These are phyloP conservation scores for Oryza meridionalis DNA, from an alignment of 176 grass and related monocot genomes.

Conservation along the genomic window DNA sequence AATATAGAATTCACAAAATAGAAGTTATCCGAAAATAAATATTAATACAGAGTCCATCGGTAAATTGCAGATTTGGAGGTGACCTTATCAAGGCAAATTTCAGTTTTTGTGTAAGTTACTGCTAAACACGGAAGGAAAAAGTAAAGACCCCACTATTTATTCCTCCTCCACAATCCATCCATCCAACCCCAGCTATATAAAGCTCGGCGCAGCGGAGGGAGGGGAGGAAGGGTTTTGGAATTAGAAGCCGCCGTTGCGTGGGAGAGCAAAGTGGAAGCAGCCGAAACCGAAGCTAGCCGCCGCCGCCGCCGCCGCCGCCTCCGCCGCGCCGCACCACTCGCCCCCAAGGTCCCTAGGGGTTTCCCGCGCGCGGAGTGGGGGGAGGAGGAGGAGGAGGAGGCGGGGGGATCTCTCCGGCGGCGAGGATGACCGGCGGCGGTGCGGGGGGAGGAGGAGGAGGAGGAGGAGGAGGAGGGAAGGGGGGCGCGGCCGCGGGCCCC, in stretches of 20 bases:
- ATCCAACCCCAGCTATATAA: constrained; percentile 47
- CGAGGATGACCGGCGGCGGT: constrained; percentile 53
- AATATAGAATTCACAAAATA: too few species aligned
- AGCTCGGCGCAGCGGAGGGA: constrained; percentile 19
- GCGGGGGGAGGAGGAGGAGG: constrained; percentile 34
- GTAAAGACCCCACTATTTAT: background rate
- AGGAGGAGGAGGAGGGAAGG: constrained; percentile 38
- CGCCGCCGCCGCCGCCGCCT: background rate
- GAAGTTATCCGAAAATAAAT: background rate
- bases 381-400: background rate
- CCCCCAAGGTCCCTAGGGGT: constrained; percentile 8
- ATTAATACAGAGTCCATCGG: background rate
- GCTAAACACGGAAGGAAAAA: constrained; percentile 18
- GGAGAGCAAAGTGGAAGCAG: constrained; percentile 54
- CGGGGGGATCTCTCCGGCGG: constrained; percentile 45
- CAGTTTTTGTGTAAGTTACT: background rate
- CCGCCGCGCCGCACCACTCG: background rate
- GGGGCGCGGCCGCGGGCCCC: constrained; percentile 36
- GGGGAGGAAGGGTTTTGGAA: constrained; percentile 65
- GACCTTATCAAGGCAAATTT: background rate
- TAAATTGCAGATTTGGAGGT: background rate
- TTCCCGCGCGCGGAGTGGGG: constrained; percentile 15
- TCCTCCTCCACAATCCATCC: constrained; percentile 25
- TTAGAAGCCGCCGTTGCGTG: constrained; percentile 55
- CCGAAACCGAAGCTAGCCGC: constrained; percentile 45